Percentiles rank a stretch among this genome's conserved stretches.
Evolutionary conservation across 2,329 filamentous ascomycete species (phyloP).

Genomic region (Trichoderma endophyticum): DNA sequence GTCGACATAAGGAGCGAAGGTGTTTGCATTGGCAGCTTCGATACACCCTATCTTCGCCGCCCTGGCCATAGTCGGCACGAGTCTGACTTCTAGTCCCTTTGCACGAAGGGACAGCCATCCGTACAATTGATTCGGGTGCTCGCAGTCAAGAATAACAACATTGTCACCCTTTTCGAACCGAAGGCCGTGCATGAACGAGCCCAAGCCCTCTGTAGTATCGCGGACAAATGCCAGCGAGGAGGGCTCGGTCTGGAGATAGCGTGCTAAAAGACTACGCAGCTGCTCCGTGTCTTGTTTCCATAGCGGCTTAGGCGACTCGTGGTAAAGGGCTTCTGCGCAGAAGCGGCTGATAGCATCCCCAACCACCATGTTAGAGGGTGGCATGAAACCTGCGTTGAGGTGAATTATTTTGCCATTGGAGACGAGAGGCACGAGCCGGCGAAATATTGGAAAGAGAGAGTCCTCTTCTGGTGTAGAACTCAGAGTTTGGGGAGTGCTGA

Average conservation of each 20-base stretch:
- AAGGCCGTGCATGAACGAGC: neutral
- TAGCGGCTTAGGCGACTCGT: neutral
- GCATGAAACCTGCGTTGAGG: neutral
- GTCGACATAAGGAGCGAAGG: neutral
- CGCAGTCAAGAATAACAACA: neutral
- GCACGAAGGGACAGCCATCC: neutral
- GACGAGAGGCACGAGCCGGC: neutral
- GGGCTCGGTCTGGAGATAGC: neutral
- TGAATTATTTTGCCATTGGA: neutral
- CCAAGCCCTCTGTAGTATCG: neutral
- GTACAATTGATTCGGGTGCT: neutral
- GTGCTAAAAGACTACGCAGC: neutral
- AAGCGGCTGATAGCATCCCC: neutral
- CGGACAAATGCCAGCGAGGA: neutral
- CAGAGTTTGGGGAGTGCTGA: neutral
- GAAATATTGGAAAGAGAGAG: neutral
- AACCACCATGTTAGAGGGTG: neutral
- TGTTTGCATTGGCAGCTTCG: neutral
- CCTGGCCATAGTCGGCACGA: neutral
- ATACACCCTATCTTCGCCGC: neutral
- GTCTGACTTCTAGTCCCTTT: neutral
- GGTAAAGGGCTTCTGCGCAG: neutral
- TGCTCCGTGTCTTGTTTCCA: neutral
- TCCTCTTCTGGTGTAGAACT: neutral
- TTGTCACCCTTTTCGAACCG: neutral